These are phyloP conservation scores for Agrocybe pediades DNA, from an alignment of 768 basidiomycete species.

Conservation along the genomic window DNA sequence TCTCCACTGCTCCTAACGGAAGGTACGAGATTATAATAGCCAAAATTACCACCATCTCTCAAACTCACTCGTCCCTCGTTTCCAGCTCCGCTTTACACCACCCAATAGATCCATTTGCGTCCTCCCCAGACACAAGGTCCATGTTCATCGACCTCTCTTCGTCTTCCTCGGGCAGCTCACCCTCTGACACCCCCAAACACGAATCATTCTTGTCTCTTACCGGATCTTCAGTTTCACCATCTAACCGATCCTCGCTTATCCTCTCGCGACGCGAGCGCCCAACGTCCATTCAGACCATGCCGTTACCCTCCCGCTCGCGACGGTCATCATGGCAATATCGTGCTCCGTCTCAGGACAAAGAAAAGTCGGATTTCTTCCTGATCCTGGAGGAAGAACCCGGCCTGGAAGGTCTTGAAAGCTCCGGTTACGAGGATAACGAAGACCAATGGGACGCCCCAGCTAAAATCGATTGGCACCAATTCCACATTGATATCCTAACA, in stretches of 20 bases:
- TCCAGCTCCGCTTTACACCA: conserved; percentile 15
- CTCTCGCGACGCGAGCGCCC: conserved; percentile 22
- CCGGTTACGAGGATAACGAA: conserved; percentile 23
- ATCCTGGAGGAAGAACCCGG: conserved; percentile 40
- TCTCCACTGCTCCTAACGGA: conserved; percentile 27
- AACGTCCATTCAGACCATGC: conserved; percentile 28
- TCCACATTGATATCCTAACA: conserved; percentile 47
- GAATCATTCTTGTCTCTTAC: conserved; percentile 46
- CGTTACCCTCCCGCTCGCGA: conserved; percentile 25
- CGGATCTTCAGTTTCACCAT: conserved; percentile 32
- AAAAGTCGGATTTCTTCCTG: conserved; percentile 36
- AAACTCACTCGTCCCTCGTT: neutral
- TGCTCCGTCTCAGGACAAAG: conserved; percentile 27
- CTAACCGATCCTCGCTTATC: conserved; percentile 21
- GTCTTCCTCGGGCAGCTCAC: conserved; percentile 23
- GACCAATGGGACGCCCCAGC: conserved; percentile 37
- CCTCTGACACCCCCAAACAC: conserved; percentile 24
- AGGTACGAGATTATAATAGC: conserved; percentile 16
- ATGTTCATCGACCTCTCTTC: conserved; percentile 42
- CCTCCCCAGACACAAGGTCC: conserved; percentile 42
- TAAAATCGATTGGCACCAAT: conserved; percentile 58
- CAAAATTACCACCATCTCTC: neutral
- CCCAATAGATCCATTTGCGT: conserved; percentile 40
- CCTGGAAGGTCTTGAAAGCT: conserved; percentile 8
- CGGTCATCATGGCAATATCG: conserved; percentile 27